Evolutionary conservation across 2,329 filamentous ascomycete species (phyloP), one percentile per base, ranked within the genome.

Genomic region (Arthrobotrys sphaeroides): DNA sequence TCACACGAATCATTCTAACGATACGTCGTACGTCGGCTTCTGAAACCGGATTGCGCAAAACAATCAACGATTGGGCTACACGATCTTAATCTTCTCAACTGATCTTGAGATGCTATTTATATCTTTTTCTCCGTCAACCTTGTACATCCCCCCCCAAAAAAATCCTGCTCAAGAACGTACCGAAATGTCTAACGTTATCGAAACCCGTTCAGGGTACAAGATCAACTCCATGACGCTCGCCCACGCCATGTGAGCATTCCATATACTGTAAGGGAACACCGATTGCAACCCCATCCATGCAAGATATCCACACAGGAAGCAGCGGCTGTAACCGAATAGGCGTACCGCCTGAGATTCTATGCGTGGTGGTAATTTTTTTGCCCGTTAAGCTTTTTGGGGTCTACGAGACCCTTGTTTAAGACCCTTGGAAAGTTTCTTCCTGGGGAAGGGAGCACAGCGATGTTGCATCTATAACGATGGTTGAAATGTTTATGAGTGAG

Each of bases 381-480:
- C 18, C 18, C 10, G 9, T 59, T 49, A 53, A 55, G 47, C 43
- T 53, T 70, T 72, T 61, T 40, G n/a, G 18, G 61, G 36, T 24
- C 38, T n/a, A n/a, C 20, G 42, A 55, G 60, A 45, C 42, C 61
- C 42, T n/a, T 55, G 43, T 55, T 55, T 43, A 51, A 64, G 22
- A 36, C 42, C 18, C 16, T 40, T 51, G 7, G 26, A 62, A 62
- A 55, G 38, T 55, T 36, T 38, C 31, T 55, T 55, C 24, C 31
- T 38, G 28, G 18, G 51, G 31, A 55, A 38, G 31, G 47, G 24
- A 55, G 16, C 31, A 38, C 42, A 33, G 40, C 10, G 40, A 62
- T 62, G 38, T 62, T 62, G 40, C 57, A 62, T 62, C 47, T 45
- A 60, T 60, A 38, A 60, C 55, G 55, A 60, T 28, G n/a, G n/a